Conservation (phyloP, 805 yeast genomes). For the Candida caryicola region DNA sequence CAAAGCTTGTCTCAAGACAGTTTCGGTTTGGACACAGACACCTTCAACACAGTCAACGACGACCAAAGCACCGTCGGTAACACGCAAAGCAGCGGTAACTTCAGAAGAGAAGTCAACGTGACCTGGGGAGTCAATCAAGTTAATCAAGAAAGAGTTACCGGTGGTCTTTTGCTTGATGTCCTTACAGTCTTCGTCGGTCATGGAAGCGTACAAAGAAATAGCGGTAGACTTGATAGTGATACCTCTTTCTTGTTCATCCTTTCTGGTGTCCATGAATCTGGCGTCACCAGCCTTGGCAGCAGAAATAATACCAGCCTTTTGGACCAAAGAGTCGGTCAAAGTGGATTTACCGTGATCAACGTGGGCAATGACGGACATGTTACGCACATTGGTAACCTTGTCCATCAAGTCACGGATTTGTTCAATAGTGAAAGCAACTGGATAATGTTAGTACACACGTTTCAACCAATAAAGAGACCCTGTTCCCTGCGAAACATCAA, state of each 20-base stretch:
- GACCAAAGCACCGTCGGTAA: conserved; percentile 99
- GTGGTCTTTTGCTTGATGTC: conserved; percentile 88
- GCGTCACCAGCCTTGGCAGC: conserved; percentile 99
- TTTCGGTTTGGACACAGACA: conserved; percentile 99
- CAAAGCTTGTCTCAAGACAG: conserved; percentile 97
- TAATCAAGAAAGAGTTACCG: conserved; percentile 93
- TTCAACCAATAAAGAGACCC: too few relatives aligned
- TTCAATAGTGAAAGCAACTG: conserved; percentile 53
- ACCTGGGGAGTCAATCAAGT: conserved; percentile 99
- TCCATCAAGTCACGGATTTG: conserved; percentile 99
- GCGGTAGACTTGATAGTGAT: conserved; percentile 99
- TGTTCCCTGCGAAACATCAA: too few relatives aligned
- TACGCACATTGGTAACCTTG: conserved; percentile 99
- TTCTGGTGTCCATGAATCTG: conserved; percentile 99
- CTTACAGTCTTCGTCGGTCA: conserved; percentile 80
- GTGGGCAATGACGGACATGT: conserved; percentile 99
- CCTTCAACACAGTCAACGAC: conserved; percentile 99
- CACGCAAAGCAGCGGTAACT: conserved; percentile 99
- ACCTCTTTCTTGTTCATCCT: conserved; percentile 99
- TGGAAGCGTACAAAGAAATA: conserved; percentile 88
- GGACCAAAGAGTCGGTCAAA: conserved; percentile 98
- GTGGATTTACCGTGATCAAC: conserved; percentile 99
- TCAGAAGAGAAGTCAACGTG: conserved; percentile 99
- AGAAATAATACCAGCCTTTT: conserved; percentile 98
- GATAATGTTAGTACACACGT: conserved; percentile 30